Evolutionary conservation across 805 yeast genomes (phyloP).

Genomic region (Cyberlindnera sargentensis): DNA sequence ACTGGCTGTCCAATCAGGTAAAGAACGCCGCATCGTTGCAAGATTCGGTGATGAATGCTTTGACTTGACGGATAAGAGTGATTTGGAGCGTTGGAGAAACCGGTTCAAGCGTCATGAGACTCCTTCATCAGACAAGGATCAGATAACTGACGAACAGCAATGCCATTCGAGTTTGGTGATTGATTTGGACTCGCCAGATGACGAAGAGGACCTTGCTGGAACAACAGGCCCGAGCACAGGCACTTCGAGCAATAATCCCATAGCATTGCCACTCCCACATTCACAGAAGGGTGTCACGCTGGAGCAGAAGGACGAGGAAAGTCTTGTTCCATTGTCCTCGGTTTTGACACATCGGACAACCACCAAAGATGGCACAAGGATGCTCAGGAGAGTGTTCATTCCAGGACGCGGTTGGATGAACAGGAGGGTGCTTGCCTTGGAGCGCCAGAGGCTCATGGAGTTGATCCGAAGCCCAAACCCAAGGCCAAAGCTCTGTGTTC

Average conservation of each 20-base stretch:
- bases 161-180: neutral
- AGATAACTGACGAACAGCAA: neutral
- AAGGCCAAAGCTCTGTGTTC: too few relatives aligned
- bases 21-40: neutral
- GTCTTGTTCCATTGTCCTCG: conserved; percentile 16
- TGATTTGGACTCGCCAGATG: conserved; percentile 1
- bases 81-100: conserved; percentile 7
- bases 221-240: too few relatives aligned
- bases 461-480: too few relatives aligned
- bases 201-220: neutral
- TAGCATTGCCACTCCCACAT: too few relatives aligned
- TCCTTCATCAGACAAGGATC: too few relatives aligned
- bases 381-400: conserved; percentile 36
- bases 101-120: conserved; percentile 1
- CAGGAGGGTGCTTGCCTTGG: conserved; percentile 11
- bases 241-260: too few relatives aligned
- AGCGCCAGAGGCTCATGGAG: conserved; percentile 8
- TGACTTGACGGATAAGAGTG: conserved; percentile 6
- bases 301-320: too few relatives aligned
- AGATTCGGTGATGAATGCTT: conserved; percentile 3
- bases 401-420: conserved; percentile 48
- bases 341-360: conserved; percentile 16
- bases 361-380: conserved; percentile 32
- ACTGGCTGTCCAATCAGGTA: too few relatives aligned
- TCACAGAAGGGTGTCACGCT: too few relatives aligned